A percentile compares a stretch with the other conserved stretches of the same genome.
Conservation (phyloP, 331 rosid species). For the Prunus yedoensis region DNA sequence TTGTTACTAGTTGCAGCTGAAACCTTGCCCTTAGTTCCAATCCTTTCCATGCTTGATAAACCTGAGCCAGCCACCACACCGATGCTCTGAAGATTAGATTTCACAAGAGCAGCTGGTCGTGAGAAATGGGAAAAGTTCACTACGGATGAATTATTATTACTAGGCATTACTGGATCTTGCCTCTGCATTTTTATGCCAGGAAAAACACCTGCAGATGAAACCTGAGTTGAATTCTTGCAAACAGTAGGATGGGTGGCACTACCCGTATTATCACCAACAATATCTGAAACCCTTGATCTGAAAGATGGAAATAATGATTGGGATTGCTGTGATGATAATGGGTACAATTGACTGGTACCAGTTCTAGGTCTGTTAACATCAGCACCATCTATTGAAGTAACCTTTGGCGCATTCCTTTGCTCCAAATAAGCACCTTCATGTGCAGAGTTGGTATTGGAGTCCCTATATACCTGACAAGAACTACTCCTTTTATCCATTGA, state of each 20-base stretch:
- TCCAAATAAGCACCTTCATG: slow-evolving; percentile 40
- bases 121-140: slow-evolving; percentile 84
- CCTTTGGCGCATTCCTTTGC: slow-evolving; percentile 47
- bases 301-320: slow-evolving; percentile 48
- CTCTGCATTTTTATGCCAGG: slow-evolving; percentile 38
- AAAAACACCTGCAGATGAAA: slow-evolving; percentile 47
- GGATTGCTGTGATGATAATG: slow-evolving; percentile 49
- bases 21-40: slow-evolving; percentile 40
- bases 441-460: slow-evolving; percentile 40
- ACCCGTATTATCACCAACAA: slow-evolving; percentile 39
- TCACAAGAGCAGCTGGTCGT: slow-evolving; percentile 63
- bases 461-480: slow-evolving; percentile 45
- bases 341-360: slow-evolving; percentile 40
- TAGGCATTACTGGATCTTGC: slow-evolving; percentile 41
- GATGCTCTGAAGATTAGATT: slow-evolving; percentile 52
- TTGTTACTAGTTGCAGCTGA: slow-evolving; percentile 31
- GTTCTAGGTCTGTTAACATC: slow-evolving; percentile 45
- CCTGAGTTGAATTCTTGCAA: slow-evolving; percentile 35
- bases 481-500: slow-evolving; percentile 39
- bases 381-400: slow-evolving; percentile 43
- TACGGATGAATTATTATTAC: slow-evolving; percentile 41
- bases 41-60: slow-evolving; percentile 32
- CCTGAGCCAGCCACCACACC: slow-evolving; percentile 31
- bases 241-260: slow-evolving; percentile 30
- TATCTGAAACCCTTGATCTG: slow-evolving; percentile 47